These are phyloP conservation scores for Malus hybrid DNA, from an alignment of 331 rosid genomes.

Conservation along the genomic window DNA sequence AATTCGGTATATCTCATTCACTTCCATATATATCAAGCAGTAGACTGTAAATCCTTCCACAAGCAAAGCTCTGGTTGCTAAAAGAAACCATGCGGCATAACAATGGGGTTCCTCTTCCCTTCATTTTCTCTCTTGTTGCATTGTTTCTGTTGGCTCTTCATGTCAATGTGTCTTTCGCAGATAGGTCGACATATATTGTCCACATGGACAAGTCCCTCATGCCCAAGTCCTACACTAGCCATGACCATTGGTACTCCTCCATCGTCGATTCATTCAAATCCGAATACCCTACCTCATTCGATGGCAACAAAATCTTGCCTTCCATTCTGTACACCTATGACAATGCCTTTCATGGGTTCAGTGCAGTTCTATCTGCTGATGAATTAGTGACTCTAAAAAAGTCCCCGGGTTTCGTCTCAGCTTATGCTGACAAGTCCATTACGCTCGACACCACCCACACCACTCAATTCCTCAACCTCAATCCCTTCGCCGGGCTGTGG, in stretches of 20 bases:
- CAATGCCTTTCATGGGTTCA: constrained; percentile 49
- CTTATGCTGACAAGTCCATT: constrained; percentile 26
- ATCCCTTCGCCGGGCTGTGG: constrained; percentile 38
- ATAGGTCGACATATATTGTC: constrained; percentile 36
- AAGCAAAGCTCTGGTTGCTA: background rate
- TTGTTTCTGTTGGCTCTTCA: background rate
- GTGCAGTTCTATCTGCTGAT: constrained; percentile 26
- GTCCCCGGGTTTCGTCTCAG: constrained; percentile 30
- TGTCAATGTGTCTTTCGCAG: background rate
- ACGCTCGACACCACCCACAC: constrained; percentile 54
- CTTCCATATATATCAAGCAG: background rate
- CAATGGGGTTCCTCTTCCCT: constrained; percentile 1
- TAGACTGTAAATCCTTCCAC: background rate
- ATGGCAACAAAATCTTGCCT: background rate
- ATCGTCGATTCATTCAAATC: constrained; percentile 26
- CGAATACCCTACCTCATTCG: background rate
- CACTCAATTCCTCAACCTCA: constrained; percentile 37
- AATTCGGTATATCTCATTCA: too few species aligned
- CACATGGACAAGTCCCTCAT: constrained; percentile 46
- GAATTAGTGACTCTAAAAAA: constrained; percentile 26
- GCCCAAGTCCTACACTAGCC: constrained; percentile 34
- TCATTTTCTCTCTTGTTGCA: background rate
- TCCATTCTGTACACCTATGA: constrained; percentile 27
- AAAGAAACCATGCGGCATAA: background rate
- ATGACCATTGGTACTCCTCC: constrained; percentile 41